These are phyloP conservation scores for Mucor irregularis DNA, from an alignment of 371 early-diverging fungal species.

Conservation along the genomic window DNA sequence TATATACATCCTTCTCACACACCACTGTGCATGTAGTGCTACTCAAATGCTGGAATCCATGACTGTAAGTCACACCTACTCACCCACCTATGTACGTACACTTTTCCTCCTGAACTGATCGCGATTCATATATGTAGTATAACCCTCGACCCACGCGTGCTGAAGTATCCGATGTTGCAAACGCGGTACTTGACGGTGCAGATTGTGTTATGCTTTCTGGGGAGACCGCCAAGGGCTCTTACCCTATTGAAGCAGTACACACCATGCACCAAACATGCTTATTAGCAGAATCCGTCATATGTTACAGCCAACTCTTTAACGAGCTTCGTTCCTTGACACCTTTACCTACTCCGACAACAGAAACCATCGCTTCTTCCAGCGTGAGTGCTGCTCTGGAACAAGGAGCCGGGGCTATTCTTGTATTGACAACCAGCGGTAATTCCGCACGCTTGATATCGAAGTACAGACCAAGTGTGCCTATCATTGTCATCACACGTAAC, in stretches of 20 bases:
- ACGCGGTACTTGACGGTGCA: slow-evolving; percentile 96
- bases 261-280: slow-evolving; percentile 79
- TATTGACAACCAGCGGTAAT: slow-evolving; percentile 61
- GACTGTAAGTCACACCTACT: too few relatives aligned
- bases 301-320: slow-evolving; percentile 78
- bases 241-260: slow-evolving; percentile 74
- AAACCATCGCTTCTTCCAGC: slow-evolving; percentile 93
- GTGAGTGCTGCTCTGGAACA: slow-evolving; percentile 89
- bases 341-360: slow-evolving; percentile 80
- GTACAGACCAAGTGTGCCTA: slow-evolving; percentile 82
- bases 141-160: slow-evolving; percentile 98
- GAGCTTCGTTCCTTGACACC: slow-evolving; percentile 75
- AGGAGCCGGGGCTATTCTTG: slow-evolving; percentile 84
- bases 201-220: slow-evolving; percentile 99
- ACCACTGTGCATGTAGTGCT: slow-evolving; percentile 55
- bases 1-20: too few relatives aligned
- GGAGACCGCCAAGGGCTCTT: slow-evolving; percentile 95
- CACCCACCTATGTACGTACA: background rate
- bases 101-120: slow-evolving; percentile 3
- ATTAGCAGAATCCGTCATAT: slow-evolving; percentile 76
- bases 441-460: background rate
- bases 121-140: slow-evolving; percentile 33
- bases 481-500: slow-evolving; percentile 88
- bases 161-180: slow-evolving; percentile 98
- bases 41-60: slow-evolving; percentile 99